Evolutionary conservation across 2,329 filamentous ascomycete genomes (phyloP).

Genomic region (Aschersonia sp.): DNA sequence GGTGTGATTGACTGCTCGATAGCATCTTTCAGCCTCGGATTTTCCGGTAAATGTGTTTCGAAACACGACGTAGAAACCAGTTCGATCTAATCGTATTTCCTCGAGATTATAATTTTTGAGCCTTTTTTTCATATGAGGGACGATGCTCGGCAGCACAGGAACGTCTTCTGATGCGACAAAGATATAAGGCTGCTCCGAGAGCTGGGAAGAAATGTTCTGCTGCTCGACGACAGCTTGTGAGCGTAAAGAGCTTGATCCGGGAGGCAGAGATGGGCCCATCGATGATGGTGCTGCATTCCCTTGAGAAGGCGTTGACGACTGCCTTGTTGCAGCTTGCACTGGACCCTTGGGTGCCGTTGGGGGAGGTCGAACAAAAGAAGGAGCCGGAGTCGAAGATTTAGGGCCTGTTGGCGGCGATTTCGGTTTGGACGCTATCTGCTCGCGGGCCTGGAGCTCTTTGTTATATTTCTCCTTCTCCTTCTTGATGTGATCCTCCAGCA

Average conservation of each 20-base stretch:
- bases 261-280: constrained; percentile 12
- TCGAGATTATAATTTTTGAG: constrained; percentile 72
- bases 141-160: constrained; percentile 70
- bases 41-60: constrained; percentile 63
- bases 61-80: constrained; percentile 88
- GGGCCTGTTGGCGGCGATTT: constrained; percentile 23
- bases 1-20: constrained; percentile 61
- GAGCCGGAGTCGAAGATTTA: constrained; percentile 13
- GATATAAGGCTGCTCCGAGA: constrained; percentile 73
- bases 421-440: constrained; percentile 10
- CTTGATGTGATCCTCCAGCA: constrained; percentile 62
- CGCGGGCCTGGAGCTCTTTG: constrained; percentile 16
- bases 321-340: constrained; percentile 35
- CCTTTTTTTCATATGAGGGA: constrained; percentile 80
- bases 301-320: constrained; percentile 8
- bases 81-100: constrained; percentile 68
- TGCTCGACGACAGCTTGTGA: constrained; percentile 43
- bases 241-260: constrained; percentile 12
- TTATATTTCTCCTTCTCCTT: constrained; percentile 49
- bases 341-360: constrained; percentile 81
- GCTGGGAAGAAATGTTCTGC: constrained; percentile 49
- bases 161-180: constrained; percentile 81
- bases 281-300: background rate
- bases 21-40: constrained; percentile 69
- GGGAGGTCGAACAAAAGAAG: constrained; percentile 38